Conservation (phyloP, 352 stramenopile genomes). For the Halophytophthora polymorphica region DNA sequence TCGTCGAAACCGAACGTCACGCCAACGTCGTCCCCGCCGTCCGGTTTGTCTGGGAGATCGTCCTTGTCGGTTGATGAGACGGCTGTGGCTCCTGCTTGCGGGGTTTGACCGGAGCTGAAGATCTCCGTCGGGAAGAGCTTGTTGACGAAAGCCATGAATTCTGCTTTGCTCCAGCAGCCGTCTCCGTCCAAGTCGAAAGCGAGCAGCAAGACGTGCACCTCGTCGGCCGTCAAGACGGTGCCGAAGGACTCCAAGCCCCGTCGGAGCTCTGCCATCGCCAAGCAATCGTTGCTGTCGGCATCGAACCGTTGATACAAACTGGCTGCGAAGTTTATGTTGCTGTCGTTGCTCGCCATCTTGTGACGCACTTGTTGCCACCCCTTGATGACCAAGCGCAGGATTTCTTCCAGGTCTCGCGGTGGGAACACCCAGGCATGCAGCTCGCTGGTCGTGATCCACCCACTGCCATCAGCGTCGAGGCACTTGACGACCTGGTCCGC, state of each 20-base stretch:
- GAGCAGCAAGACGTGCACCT: conserved; percentile 40
- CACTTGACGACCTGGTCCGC: conserved; percentile 38
- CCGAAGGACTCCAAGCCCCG: conserved; percentile 42
- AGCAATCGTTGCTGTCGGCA: conserved; percentile 46
- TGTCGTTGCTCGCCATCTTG: background rate
- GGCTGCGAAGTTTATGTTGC: conserved; percentile 16
- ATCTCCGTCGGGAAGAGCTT: conserved; percentile 26
- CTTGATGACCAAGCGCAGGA: conserved; percentile 36
- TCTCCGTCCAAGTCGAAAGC: conserved; percentile 57
- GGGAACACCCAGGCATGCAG: conserved; percentile 51
- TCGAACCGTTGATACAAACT: conserved; percentile 56
- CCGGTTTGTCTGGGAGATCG: background rate
- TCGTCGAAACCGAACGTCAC: conserved; percentile 5
- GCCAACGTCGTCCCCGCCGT: background rate
- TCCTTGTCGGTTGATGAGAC: background rate
- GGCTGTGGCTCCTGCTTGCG: background rate
- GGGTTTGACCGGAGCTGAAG: conserved; percentile 2
- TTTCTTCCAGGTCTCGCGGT: conserved; percentile 56
- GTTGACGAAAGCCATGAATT: conserved; percentile 50
- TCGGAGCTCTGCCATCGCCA: conserved; percentile 57
- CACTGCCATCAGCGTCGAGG: conserved; percentile 56
- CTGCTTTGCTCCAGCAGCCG: conserved; percentile 42
- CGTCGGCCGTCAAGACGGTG: conserved; percentile 34
- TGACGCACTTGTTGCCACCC: conserved; percentile 28
- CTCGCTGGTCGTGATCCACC: conserved; percentile 65